Base-by-base conservation (phyloP, 148 eudicot genomes). In the Pouteria glomerata region DNA sequence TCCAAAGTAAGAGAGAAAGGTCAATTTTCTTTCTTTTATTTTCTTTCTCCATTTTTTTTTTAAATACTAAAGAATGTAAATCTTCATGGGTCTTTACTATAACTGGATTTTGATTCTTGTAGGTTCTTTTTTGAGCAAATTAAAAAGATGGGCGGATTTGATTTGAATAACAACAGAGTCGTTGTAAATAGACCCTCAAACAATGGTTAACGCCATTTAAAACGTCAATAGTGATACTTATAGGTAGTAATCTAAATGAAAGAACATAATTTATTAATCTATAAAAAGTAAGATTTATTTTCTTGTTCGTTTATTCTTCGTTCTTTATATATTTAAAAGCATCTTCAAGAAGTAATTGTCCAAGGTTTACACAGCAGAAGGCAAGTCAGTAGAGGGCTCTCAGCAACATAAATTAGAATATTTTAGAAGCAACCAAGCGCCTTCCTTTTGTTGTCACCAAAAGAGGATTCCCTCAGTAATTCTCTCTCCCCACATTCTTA, bases 401-500 rank as follows among this genome's bases (percentile, higher is more conserved):
- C 16, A 23, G 48, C 50, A 63, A 64, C 33, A 64, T 64, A 64
- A 64, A 42, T 0, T 52, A 42, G 68, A 65, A 44, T 45, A 26
- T 65, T 2, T 45, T 65, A 7, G 53, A 53, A 65, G 14, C 53
- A 42, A 27, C 52, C 5, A 26, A 42, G n/a, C n/a, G n/a, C 6
- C 31, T 4, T 34, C 69, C 69, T 65, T 26, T 7, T 27, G 55
- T 15, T 23, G 23, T 44, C 69, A 65, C 42, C 55, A 65, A 65
- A 65, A 65, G 53, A 65, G 69, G 53, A 65, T 18, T 45, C 55
- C 27, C 45, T 18, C 53, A 65, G 69, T 44, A 65, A 65, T 44
- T 65, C 44, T n/a, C n/a, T n/a, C n/a, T n/a, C n/a, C n/a, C 69
- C 53, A 15, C 35, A 27, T 1, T 63, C 50, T 65, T 65, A 16